Conservation (phyloP, 1,284 basidiomycete species). For the Ceratobasidium sp. region DNA sequence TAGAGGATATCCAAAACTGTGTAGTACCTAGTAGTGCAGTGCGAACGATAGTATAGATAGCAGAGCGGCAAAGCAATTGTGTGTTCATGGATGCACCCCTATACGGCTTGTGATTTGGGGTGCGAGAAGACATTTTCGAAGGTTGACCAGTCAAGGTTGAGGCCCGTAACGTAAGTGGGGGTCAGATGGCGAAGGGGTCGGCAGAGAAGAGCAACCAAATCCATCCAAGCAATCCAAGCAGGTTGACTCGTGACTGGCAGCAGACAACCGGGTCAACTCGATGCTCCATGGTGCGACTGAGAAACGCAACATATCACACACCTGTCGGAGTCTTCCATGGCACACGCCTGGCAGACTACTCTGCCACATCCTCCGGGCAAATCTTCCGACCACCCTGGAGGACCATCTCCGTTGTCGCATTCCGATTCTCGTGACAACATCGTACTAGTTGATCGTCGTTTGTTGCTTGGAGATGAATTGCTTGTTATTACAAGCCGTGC, state of each 20-base stretch:
- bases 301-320: background rate
- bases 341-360: slow-evolving; percentile 30
- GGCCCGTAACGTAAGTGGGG: background rate
- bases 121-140: background rate
- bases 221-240: slow-evolving; percentile 36
- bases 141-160: background rate
- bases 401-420: background rate
- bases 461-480: slow-evolving; percentile 1
- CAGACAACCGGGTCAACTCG: background rate
- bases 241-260: slow-evolving; percentile 31
- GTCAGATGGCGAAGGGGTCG: background rate
- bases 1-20: slow-evolving; percentile 25
- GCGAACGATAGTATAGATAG: background rate
- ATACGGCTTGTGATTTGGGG: background rate
- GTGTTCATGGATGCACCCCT: background rate
- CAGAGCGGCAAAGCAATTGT: background rate
- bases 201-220: slow-evolving; percentile 1
- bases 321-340: slow-evolving; percentile 30
- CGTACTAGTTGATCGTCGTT: slow-evolving; percentile 7
- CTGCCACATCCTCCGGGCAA: slow-evolving; percentile 17
- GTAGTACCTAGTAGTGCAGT: background rate
- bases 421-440: background rate
- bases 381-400: slow-evolving; percentile 19
- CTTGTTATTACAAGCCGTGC: background rate
- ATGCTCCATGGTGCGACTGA: background rate